Conservation (phyloP, 768 basidiomycete genomes). For the Butyriboletus loyo region DNA sequence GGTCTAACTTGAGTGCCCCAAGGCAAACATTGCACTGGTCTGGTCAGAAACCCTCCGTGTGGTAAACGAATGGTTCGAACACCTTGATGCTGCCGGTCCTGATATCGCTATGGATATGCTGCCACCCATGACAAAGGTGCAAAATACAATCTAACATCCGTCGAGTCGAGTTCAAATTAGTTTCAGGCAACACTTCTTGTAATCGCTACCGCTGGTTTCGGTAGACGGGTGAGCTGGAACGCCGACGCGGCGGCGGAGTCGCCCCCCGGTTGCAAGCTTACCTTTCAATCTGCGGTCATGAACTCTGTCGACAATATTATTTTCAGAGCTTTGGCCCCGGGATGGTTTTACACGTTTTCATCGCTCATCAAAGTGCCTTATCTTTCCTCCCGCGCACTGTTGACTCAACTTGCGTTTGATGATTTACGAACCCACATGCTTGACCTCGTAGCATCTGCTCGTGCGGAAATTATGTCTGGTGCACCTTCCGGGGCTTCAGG, state of each 20-base stretch:
- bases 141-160: background rate
- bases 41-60: constrained; percentile 45
- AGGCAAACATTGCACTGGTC: constrained; percentile 48
- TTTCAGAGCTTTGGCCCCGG: constrained; percentile 32
- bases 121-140: constrained; percentile 13
- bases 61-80: constrained; percentile 41
- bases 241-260: constrained; percentile 27
- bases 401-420: constrained; percentile 33
- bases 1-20: background rate
- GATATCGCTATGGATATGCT: constrained; percentile 22
- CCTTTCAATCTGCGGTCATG: constrained; percentile 37
- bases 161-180: background rate
- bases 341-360: constrained; percentile 29
- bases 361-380: constrained; percentile 33
- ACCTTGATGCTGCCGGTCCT: constrained; percentile 28
- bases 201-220: constrained; percentile 42
- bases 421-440: constrained; percentile 40
- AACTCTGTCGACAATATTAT: constrained; percentile 21
- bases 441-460: constrained; percentile 39
- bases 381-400: constrained; percentile 31
- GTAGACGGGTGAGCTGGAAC: constrained; percentile 34
- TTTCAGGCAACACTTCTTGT: constrained; percentile 37
- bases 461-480: constrained; percentile 32
- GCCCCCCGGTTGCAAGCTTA: constrained; percentile 31
- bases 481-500: constrained; percentile 22